Evolutionary conservation across 345 rosid genomes (phyloP), one percentile per base, ranked within the genome.

Genomic region (Ceriops decandra): DNA sequence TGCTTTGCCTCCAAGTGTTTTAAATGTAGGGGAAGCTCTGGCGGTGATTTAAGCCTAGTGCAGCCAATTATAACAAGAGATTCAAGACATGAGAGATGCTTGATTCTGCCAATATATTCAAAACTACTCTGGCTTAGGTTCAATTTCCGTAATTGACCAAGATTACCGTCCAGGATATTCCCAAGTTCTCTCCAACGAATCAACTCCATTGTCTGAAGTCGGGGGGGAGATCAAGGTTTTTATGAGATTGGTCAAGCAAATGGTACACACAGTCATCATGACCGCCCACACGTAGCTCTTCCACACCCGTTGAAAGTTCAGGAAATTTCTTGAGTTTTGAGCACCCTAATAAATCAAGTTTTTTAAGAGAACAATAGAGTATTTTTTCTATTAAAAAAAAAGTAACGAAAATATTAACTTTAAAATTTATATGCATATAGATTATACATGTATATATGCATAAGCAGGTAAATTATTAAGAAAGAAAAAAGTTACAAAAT

Each of bases 331-430:
- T 0, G 30, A 68, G 22, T 1, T 31, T n/a, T 7, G 47, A 21
- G 49, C 69, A 66, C 1, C 69, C 32, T 15, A n/a, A 53, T 20
- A 66, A 51, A n/a, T 52, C n/a, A 19, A 66, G 60, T 17, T 6
- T 52, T 2, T 11, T 5, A 17, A 52, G 30, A 4, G 46, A 66
- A 5, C 52, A 27, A 7, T 21, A 22, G 4, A 54, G 67, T 21
- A 63, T 8, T 15, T 63, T 32, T 38, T 24, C 0, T 42, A 63
- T 22, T 22, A 22, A 22, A 22, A 22, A 22, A 22, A 22, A 22
- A 22, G 24, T 22, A 22, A 22, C 24, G 24, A 22, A 22, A 22
- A 22, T 22, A 22, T 22, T 22, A 22, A 22, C 24, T 22, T 22
- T 22, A 22, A 22, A 22, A 22, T 22, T 22, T 22, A 22, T 22